These are phyloP conservation scores for Candida golubevii DNA, from an alignment of 805 yeast genomes.

Conservation along the genomic window DNA sequence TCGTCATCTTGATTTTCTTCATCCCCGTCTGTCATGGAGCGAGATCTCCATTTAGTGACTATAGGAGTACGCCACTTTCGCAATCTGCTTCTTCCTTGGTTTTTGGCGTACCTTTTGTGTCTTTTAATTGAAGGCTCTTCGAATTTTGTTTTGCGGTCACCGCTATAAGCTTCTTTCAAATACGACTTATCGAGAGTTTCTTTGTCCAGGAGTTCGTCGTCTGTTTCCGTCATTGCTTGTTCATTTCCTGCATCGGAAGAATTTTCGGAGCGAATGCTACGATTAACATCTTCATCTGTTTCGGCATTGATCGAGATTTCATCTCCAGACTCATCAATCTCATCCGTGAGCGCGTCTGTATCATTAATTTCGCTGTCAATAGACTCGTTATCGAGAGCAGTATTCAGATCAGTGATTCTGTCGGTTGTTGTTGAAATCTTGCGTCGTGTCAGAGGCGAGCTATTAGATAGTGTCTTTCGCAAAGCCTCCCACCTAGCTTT, in stretches of 20 bases:
- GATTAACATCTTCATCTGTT: not conserved
- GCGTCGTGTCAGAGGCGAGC: slow-evolving; percentile 4
- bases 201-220: slow-evolving; percentile 1
- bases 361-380: slow-evolving; percentile 11
- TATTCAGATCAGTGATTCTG: not conserved
- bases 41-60: slow-evolving; percentile 8
- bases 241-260: slow-evolving; percentile 3
- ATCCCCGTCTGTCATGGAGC: slow-evolving; percentile 7
- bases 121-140: slow-evolving; percentile 15
- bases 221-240: slow-evolving; percentile 7
- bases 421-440: slow-evolving; percentile 1
- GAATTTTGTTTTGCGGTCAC: slow-evolving; percentile 10
- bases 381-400: slow-evolving; percentile 8
- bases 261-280: not conserved
- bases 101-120: slow-evolving; percentile 7
- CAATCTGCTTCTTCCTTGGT: slow-evolving; percentile 5
- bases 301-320: not conserved
- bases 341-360: slow-evolving; percentile 3
- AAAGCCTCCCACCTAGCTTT: slow-evolving; percentile 20
- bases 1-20: not conserved
- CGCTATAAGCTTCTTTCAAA: not conserved
- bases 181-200: not conserved
- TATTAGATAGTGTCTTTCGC: slow-evolving; percentile 23
- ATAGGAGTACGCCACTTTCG: slow-evolving; percentile 18
- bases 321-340: slow-evolving; percentile 5